A percentile compares a stretch with the other conserved stretches of the same genome.
Conservation (phyloP, 768 basidiomycete species). For the Lanmaoa pseudosensibilis region DNA sequence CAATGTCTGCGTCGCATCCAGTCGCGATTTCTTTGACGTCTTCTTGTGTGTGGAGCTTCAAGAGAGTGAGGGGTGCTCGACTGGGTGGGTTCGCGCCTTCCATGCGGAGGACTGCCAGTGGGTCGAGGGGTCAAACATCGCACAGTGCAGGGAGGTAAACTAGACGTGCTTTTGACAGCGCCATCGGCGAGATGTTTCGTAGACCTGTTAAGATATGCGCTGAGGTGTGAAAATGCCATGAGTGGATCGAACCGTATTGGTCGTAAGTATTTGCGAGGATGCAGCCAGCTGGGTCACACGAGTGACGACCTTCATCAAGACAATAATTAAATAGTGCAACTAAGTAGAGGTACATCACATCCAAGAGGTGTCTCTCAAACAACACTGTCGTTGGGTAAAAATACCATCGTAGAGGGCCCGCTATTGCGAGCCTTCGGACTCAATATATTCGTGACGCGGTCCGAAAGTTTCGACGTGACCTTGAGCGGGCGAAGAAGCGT, state of each 20-base stretch:
- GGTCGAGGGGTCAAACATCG: conserved; percentile 15
- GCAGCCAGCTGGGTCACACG: background rate
- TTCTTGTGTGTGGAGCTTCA: conserved; percentile 57
- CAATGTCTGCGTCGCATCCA: conserved; percentile 88
- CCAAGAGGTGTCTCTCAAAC: background rate
- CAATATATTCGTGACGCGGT: background rate
- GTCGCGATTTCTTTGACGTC: conserved; percentile 66
- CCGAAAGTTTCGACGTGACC: background rate
- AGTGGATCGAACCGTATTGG: background rate
- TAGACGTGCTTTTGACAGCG: conserved; percentile 41
- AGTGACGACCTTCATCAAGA: background rate
- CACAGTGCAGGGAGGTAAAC: conserved; percentile 9
- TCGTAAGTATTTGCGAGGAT: background rate
- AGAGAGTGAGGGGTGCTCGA: conserved; percentile 63
- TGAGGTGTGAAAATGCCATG: conserved; percentile 30
- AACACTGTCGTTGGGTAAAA: conserved; percentile 1
- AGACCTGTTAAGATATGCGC: conserved; percentile 40
- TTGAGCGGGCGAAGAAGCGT: conserved; percentile 4
- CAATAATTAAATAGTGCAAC: background rate
- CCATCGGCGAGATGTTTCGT: conserved; percentile 40
- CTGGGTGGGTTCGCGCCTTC: conserved; percentile 66
- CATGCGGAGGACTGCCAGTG: conserved; percentile 65
- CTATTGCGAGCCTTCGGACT: background rate
- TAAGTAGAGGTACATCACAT: background rate
- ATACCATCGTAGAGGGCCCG: background rate